Base-by-base conservation (phyloP, 2,329 filamentous ascomycete species). In the Saccharata proteae region DNA sequence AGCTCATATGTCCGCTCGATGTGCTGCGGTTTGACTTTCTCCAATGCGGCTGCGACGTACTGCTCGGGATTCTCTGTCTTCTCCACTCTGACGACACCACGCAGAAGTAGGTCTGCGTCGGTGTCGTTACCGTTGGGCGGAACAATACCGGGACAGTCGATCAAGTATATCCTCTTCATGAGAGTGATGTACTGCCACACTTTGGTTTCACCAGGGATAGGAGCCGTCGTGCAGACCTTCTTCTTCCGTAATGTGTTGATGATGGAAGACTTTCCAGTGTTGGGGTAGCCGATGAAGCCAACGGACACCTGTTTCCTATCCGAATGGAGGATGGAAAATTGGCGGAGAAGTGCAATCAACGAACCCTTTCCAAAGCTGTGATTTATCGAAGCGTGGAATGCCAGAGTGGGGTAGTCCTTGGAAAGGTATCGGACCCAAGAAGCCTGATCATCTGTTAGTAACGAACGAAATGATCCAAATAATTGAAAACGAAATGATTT, bases 321-420 rank as follows among this genome's bases (percentile, higher is more conserved):
- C 23, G 78, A 77, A 54, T 96, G 88, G 10, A 98, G 69, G 8
- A 79, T 76, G 2, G 83, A 90, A 51, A 96, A 98, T 60, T 98
- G 90, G 19, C 88, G 74, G 7, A 98, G 70, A 8, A 98, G 74
- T 38, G 83, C 80, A 38, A 98, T 96, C 36, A 96, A 62, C 6
- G 83, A 92, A 12, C 90, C 90, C 59, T 96, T 96, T 39, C 90
- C 90, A 44, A 98, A 98, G 0, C 82, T 85, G 54, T 98, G 94
- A 50, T 80, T 96, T 50, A 98, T 84, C 30, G 77, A 85, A 3
- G 88, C 84, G 48, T 94, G 84, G 61, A 98, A 94, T 4, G 90
- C 90, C 26, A 94, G 72, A 2, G 88, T 96, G 2, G 90, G 90
- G 46, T 90, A 83, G 42, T 93, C 84, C 52, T 84, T 90, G 4